Conservation (phyloP, 495 filamentous ascomycete genomes). For the Bombardia bombarda region DNA sequence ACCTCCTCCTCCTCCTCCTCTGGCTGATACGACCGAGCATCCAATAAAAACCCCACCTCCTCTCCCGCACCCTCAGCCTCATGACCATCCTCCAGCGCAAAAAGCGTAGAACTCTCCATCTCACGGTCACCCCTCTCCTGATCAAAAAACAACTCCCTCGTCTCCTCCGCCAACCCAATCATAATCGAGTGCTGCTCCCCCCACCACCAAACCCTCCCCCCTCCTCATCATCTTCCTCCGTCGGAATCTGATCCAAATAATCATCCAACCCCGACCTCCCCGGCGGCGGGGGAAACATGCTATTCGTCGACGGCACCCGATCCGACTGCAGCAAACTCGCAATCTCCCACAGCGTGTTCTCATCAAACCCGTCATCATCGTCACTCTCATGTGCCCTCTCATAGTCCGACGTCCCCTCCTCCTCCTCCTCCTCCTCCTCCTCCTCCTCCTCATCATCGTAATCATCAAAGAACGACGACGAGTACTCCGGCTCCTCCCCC, state of each 20-base stretch:
- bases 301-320: conserved; percentile 37
- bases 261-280: conserved; percentile 16
- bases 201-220: conserved; percentile 13
- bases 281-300: conserved; percentile 25
- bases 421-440: conserved; percentile 25
- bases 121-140: conserved; percentile 7
- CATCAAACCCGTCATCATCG: conserved; percentile 46
- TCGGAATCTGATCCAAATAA: conserved; percentile 21
- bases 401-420: no score
- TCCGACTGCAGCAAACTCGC: conserved; percentile 42
- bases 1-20: no score
- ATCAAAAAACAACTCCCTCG: conserved; percentile 14
- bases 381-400: conserved; percentile 31
- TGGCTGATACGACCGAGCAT: no score
- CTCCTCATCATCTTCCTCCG: conserved; percentile 32
- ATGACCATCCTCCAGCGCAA: no score
- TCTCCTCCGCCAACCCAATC: conserved; percentile 20
- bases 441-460: conserved; percentile 34
- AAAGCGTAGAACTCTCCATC: conserved; percentile 25
- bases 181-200: conserved; percentile 22
- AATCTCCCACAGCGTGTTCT: conserved; percentile 50
- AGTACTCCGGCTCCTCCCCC: no score
- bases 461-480: conserved; percentile 44
- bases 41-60: no score
- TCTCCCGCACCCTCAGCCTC: neutral